Percentiles rank a stretch among this genome's conserved stretches.
phyloP scores from a whole-genome alignment of 169 alveolate genomes.

The Plasmodium cynomolgi region DNA sequence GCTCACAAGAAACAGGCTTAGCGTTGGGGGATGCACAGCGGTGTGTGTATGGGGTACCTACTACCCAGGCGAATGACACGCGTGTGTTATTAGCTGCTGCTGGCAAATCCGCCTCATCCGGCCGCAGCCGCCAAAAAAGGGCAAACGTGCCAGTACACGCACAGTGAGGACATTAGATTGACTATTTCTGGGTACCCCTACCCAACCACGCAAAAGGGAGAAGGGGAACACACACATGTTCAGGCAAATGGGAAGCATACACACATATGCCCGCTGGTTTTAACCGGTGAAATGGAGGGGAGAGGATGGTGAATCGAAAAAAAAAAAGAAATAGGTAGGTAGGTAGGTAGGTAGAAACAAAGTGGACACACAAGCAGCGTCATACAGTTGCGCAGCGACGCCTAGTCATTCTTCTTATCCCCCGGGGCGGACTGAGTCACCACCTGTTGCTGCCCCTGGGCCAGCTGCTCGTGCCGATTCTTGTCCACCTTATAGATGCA shows the following conservation, averaged over 20 bases:
- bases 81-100: not conserved
- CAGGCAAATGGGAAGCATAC: not conserved
- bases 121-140: not conserved
- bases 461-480: constrained; percentile 20
- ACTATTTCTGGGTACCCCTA: not conserved
- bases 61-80: not conserved
- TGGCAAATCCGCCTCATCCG: not conserved
- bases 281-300: not conserved
- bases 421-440: not conserved
- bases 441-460: constrained; percentile 2
- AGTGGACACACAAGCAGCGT: not conserved
- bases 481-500: constrained; percentile 91
- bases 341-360: not conserved
- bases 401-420: constrained; percentile 60
- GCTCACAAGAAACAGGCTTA: not conserved
- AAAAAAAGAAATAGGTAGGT: not conserved
- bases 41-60: not conserved
- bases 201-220: not conserved
- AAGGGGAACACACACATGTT: not conserved
- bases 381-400: not conserved
- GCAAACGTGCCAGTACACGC: not conserved
- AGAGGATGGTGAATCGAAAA: not conserved
- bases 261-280: not conserved
- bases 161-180: not conserved
- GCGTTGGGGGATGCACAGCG: not conserved